phyloP scores from a whole-genome alignment of 2,329 filamentous ascomycete species.

The Fusarium pseudoanthophilum region DNA sequence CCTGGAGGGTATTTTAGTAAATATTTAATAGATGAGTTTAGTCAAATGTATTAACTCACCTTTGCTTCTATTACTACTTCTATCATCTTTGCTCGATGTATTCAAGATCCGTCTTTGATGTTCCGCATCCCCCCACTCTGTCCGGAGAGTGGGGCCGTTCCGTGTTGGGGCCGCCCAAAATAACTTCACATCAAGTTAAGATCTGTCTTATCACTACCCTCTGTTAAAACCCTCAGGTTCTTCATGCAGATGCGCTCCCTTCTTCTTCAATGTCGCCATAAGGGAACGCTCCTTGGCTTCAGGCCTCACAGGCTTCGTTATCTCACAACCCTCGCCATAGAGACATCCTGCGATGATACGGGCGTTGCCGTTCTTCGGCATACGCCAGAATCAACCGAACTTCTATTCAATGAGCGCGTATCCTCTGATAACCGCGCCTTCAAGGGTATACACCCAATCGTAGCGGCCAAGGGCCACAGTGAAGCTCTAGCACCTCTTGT shows the following conservation, averaged over 20 bases:
- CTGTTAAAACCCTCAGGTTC: neutral
- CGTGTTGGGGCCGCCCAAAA: neutral
- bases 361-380: slow-evolving; percentile 85
- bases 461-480: slow-evolving; percentile 81
- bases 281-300: neutral
- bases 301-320: slow-evolving; percentile 34
- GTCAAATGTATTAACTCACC: neutral
- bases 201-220: neutral
- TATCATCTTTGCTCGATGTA: neutral
- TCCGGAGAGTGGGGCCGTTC: slow-evolving; percentile 9
- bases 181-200: neutral
- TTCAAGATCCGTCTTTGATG: neutral
- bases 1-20: neutral
- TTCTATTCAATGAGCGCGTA: slow-evolving; percentile 83
- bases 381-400: slow-evolving; percentile 56
- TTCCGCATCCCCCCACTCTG: neutral
- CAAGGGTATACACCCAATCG: slow-evolving; percentile 81
- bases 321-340: slow-evolving; percentile 76
- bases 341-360: slow-evolving; percentile 92
- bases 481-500: slow-evolving; percentile 75
- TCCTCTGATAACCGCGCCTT: slow-evolving; percentile 82
- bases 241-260: slow-evolving; percentile 28
- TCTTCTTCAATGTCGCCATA: slow-evolving; percentile 8
- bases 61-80: neutral
- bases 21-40: neutral